phyloP scores from a whole-genome alignment of 306 rosid genomes.

The Acacia melanoxylon region DNA sequence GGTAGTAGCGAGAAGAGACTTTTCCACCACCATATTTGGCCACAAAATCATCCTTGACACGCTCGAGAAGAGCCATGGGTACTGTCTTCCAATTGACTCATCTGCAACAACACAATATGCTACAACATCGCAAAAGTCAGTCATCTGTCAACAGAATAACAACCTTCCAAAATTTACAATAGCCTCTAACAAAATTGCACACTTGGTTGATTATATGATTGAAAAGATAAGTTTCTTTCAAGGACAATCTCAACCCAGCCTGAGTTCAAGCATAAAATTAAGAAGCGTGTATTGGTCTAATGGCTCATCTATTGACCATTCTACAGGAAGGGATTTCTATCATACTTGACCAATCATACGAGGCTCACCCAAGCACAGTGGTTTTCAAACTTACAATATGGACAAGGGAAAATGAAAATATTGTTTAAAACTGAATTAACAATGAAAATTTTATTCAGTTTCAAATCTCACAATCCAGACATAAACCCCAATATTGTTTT shows the following conservation, averaged over 20 bases:
- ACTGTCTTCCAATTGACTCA: conserved; percentile 89
- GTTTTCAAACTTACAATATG: not conserved
- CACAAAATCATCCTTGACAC: conserved; percentile 83
- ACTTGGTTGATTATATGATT: not conserved
- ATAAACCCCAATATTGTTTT: not conserved
- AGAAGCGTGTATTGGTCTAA: not conserved
- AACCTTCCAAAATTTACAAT: too few species aligned
- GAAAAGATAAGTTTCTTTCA: not conserved
- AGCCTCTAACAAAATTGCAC: too few species aligned
- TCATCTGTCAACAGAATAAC: conserved; percentile 1
- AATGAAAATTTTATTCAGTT: not conserved
- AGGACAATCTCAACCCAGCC: not conserved
- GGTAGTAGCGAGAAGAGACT: conserved; percentile 83
- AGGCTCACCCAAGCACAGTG: not conserved
- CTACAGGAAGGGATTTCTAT: not conserved
- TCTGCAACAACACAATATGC: conserved; percentile 90
- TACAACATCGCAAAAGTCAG: conserved; percentile 45
- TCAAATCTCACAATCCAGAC: not conserved
- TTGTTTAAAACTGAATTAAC: not conserved
- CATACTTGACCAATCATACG: not conserved
- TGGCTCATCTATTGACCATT: not conserved
- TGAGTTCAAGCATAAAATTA: conserved; percentile 2
- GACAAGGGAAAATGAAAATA: not conserved
- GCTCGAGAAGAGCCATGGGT: conserved; percentile 94
- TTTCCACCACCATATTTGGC: conserved; percentile 79